Base-by-base conservation (phyloP, 1,284 basidiomycete genomes). In the Puccinia horiana region DNA sequence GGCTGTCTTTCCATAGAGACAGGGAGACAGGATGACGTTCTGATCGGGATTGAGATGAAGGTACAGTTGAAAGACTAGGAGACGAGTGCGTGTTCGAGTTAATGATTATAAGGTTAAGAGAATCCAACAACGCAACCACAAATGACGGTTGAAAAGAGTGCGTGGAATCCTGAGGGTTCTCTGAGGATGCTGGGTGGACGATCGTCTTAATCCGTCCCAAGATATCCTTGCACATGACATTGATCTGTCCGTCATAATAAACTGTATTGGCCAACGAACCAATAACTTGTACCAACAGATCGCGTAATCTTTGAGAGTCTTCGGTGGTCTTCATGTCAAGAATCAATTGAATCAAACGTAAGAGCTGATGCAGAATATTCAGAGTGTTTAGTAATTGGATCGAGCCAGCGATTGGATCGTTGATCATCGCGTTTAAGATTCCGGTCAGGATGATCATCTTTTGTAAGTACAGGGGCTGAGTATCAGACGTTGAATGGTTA, bases 341-440 rank as follows among this genome's bases (percentile, higher is more conserved):
- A 8, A 61, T 61, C 6, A 58, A 76, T 9, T 63, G 56, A 37
- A 76, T 5, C 75, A 76, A 32, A 1, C 75, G 75, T 6, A 76
- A 16, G n/a, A 76, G 56, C 58, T 61, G 54, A 40, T 76, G 75
- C 2, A 49, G 14, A 32, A 76, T 63, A 29, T 63, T 76, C 26
- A 65, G 54, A n/a, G 42, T 76, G 29, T 76, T 76, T 26, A 76
- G 75, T 29, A 76, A 20, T 32, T 76, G 56, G 20, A 76, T 76
- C 9, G 56, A 29, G 29, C 16, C 16, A 6, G 56, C 40, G 12
- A 76, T 23, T 18, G 75, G 75, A 32, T 76, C 58, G 26, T 2
- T 47, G 0, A 76, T n/a, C 54, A 76, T 65, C 6, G 58, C n/a
- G 4, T 29, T 63, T 32, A 76, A 32, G n/a, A 76, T 61, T 5